Conservation (phyloP, 2,329 filamentous ascomycete species). For the Didymosphaeria variabile region DNA sequence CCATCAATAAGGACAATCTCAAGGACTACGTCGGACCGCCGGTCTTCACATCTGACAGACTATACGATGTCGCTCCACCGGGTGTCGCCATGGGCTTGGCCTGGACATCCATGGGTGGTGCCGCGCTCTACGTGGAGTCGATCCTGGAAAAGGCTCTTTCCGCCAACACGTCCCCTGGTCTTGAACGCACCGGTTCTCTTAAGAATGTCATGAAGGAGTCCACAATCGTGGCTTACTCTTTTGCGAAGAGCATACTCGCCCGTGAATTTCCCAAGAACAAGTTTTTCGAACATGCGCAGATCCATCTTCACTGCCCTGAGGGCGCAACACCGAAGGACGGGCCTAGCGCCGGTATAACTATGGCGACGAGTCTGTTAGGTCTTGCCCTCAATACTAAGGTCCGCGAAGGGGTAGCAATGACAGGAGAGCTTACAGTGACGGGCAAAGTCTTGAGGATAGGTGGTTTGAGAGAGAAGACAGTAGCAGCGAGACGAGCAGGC, state of each 20-base stretch:
- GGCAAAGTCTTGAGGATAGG: slow-evolving; percentile 96
- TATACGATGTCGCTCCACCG: slow-evolving; percentile 92
- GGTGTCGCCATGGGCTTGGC: slow-evolving; percentile 98
- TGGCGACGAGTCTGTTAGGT: slow-evolving; percentile 92
- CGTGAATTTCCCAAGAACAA: slow-evolving; percentile 86
- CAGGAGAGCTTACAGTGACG: slow-evolving; percentile 93
- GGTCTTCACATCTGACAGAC: slow-evolving; percentile 91
- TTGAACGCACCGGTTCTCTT: slow-evolving; percentile 94
- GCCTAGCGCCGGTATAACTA: slow-evolving; percentile 84
- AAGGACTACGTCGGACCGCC: slow-evolving; percentile 97
- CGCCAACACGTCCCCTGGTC: slow-evolving; percentile 75
- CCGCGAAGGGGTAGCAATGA: slow-evolving; percentile 93
- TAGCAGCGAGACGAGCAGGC: slow-evolving; percentile 89
- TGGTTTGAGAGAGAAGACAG: slow-evolving; percentile 94
- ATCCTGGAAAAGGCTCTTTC: slow-evolving; percentile 87
- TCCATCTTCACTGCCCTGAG: slow-evolving; percentile 96
- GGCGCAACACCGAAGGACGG: slow-evolving; percentile 95
- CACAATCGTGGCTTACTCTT: slow-evolving; percentile 93
- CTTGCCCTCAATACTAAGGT: slow-evolving; percentile 82
- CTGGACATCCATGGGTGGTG: slow-evolving; percentile 97
- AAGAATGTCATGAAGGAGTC: slow-evolving; percentile 99
- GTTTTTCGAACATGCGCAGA: slow-evolving; percentile 94
- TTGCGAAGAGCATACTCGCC: slow-evolving; percentile 88
- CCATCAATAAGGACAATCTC: slow-evolving; percentile 86
- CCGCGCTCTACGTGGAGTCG: slow-evolving; percentile 95